Base-by-base conservation (phyloP, 306 rosid species). In the Castanea mollissima region DNA sequence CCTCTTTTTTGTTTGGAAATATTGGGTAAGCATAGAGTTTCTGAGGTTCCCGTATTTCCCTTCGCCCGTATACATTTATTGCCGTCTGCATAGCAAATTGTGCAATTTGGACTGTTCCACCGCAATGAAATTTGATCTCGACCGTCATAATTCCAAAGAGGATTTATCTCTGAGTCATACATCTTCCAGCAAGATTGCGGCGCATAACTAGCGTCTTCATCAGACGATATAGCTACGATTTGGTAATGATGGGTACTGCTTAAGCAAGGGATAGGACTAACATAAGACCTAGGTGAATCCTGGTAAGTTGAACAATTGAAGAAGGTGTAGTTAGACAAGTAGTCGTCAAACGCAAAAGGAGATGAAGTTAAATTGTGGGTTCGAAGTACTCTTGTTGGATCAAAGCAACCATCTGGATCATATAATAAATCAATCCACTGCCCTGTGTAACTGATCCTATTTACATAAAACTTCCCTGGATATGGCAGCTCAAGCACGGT, bases 151-250 rank as follows among this genome's bases (percentile, higher is more conserved):
- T 32, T 4, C 35, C 1, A 1, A 8, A 8, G 0, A 41, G 9
- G 35, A 32, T 0, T 0, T 34, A 1, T 0, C 49, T 1, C 11
- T 8, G 0, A 1, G 52, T 46, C 14, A 46, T 46, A 46, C 52
- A 46, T 46, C 52, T 46, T 46, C 52, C 0, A 0, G 52, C 52
- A 46, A 10, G 52, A 46, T 46, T 9, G 15, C 15, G 52, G 52
- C 52, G 0, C 52, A 46, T 0, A 46, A 10, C 0, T 2, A 46
- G 52, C 44, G 0, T 6, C 0, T 1, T 0, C 1, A 2, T 2
- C 4, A 46, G 52, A 35, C 0, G 0, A 0, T 2, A 46, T 2
- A 46, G 15, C 52, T 46, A 46, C 14, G 52, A 46, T 10, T 8
- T 46, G 12, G 52, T 35, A 35, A 35, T 35, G 44, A 35, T 11